These are phyloP conservation scores for Scutellaria galericulata DNA, from an alignment of 257 asterid genomes.

Conservation along the genomic window DNA sequence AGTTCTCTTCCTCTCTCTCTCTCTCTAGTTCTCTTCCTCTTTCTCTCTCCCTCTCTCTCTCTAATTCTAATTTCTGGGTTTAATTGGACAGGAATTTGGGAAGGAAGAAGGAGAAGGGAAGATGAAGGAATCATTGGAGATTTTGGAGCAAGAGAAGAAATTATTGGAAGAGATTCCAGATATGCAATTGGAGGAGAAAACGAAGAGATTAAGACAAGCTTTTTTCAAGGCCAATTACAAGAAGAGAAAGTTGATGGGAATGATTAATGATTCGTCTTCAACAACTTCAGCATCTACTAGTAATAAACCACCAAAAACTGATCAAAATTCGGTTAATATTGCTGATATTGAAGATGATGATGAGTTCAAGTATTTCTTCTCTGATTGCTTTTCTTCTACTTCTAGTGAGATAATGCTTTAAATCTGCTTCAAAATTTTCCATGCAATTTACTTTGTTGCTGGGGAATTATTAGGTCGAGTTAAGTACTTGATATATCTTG, in stretches of 20 bases:
- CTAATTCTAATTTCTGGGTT: background rate
- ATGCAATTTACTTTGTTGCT: background rate
- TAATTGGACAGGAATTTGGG: slow-evolving; percentile 51
- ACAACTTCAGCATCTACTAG: background rate
- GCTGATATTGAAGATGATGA: slow-evolving; percentile 42
- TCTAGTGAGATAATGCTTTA: background rate
- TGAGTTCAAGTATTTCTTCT: slow-evolving; percentile 45
- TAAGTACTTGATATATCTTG: too few relatives aligned
- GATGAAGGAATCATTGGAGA: slow-evolving; percentile 49
- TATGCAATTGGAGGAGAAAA: slow-evolving; percentile 58
- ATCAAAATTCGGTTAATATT: background rate
- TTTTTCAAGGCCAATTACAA: slow-evolving; percentile 77
- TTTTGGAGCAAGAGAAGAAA: slow-evolving; percentile 57
- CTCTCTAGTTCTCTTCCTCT: slow-evolving; percentile 6
- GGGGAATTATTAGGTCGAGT: too few relatives aligned
- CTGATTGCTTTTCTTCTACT: slow-evolving; percentile 46
- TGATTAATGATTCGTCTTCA: slow-evolving; percentile 21
- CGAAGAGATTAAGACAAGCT: slow-evolving; percentile 72
- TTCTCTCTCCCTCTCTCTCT: background rate
- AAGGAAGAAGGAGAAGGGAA: slow-evolving; percentile 50
- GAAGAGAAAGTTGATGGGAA: slow-evolving; percentile 61
- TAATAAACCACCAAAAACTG: background rate
- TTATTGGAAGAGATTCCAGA: slow-evolving; percentile 68
- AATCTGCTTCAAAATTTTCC: background rate
- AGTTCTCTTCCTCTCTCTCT: too few relatives aligned